Evolutionary conservation across 805 yeast genomes (phyloP).

Genomic region (Brettanomyces anomalus): DNA sequence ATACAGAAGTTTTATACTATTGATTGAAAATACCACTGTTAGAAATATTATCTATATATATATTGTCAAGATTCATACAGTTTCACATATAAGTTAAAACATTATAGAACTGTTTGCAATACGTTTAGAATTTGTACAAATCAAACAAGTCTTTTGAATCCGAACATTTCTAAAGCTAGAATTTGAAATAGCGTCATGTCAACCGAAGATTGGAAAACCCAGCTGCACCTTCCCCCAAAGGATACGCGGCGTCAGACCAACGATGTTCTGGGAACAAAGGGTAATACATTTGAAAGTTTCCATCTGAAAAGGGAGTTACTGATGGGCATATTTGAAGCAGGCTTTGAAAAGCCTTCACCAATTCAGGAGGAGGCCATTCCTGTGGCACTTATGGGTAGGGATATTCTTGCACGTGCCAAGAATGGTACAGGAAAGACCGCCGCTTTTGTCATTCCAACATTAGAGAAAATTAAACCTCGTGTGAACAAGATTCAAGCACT

Average conservation of each 20-base stretch:
- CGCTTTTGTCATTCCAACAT: constrained; percentile 88
- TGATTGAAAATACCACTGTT: too few species aligned
- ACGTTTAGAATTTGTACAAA: too few species aligned
- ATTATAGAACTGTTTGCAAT: too few species aligned
- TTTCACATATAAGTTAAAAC: too few species aligned
- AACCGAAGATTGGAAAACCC: constrained; percentile 57
- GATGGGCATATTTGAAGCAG: constrained; percentile 99
- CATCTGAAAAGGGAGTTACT: constrained; percentile 83
- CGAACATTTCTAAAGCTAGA: not conserved
- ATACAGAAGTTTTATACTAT: too few species aligned
- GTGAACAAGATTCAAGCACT: constrained; percentile 80
- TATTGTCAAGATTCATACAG: too few species aligned
- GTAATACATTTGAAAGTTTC: constrained; percentile 86
- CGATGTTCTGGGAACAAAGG: constrained; percentile 87
- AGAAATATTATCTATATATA: too few species aligned
- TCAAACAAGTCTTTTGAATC: too few species aligned
- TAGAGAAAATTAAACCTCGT: constrained; percentile 83
- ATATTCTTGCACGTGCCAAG: constrained; percentile 93
- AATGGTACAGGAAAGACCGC: constrained; percentile 99
- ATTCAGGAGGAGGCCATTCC: constrained; percentile 97
- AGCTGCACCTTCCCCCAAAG: constrained; percentile 67
- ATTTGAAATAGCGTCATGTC: not conserved
- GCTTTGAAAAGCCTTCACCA: constrained; percentile 96
- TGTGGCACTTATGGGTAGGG: constrained; percentile 90
- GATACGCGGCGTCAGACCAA: constrained; percentile 97